phyloP scores from a whole-genome alignment of 2,329 filamentous ascomycete species.

The Sordariomycetes sp. region DNA sequence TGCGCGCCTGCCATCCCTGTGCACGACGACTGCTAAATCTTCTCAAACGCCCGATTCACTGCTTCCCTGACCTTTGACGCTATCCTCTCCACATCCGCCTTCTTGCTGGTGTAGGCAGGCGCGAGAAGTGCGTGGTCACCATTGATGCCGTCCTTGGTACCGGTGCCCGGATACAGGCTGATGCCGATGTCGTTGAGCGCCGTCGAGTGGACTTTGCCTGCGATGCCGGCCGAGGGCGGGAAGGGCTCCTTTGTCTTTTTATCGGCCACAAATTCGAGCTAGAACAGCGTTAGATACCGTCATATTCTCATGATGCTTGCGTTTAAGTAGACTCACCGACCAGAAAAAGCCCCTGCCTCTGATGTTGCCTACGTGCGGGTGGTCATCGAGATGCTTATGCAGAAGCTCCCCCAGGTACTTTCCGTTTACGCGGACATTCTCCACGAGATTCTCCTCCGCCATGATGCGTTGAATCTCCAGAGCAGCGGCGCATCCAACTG shows the following conservation, averaged over 20 bases:
- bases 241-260: conserved; percentile 17
- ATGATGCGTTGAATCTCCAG: conserved; percentile 34
- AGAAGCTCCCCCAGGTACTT: conserved; percentile 8
- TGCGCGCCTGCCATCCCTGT: no score
- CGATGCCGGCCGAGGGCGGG: conserved; percentile 17
- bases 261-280: conserved; percentile 18
- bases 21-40: no score
- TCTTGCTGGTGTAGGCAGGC: conserved; percentile 35
- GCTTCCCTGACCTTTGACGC: conserved; percentile 8
- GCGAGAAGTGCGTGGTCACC: conserved; percentile 14
- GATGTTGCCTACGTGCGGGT: conserved; percentile 18
- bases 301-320: neutral
- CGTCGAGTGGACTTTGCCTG: conserved; percentile 16
- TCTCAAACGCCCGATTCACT: conserved; percentile 5
- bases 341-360: conserved; percentile 20
- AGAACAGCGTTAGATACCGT: neutral
- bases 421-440: conserved; percentile 9
- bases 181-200: conserved; percentile 34
- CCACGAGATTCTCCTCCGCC: conserved; percentile 11
- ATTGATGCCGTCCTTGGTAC: conserved; percentile 11
- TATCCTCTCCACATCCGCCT: conserved; percentile 10
- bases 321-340: conserved; percentile 9
- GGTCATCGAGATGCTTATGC: conserved; percentile 10
- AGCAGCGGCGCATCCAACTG: conserved; percentile 14
- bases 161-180: conserved; percentile 31